Conservation (phyloP, 768 basidiomycete species). For the Lactarius trivialis region DNA sequence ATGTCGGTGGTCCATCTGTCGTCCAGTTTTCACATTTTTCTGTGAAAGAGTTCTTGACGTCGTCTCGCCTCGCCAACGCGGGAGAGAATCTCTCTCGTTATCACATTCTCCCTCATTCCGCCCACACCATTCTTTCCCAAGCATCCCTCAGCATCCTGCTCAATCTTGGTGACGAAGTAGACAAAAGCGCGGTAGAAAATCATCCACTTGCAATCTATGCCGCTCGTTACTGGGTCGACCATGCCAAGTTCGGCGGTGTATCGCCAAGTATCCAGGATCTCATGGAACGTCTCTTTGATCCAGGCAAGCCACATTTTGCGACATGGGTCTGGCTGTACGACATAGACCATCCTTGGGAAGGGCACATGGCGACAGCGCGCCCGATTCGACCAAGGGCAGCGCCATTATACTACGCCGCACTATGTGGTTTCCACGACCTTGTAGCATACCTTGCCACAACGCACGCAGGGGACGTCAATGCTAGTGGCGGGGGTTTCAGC, state of each 20-base stretch:
- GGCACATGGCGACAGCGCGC: not conserved
- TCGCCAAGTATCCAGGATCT: not conserved
- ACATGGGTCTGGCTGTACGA: constrained; percentile 4
- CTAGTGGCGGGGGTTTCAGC: not conserved
- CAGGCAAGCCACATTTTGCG: not conserved
- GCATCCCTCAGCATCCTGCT: not conserved
- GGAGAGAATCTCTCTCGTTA: not conserved
- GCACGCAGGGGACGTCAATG: not conserved
- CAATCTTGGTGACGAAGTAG: not conserved
- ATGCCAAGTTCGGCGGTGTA: not conserved
- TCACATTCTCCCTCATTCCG: not conserved
- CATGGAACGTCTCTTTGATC: not conserved
- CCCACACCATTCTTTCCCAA: not conserved
- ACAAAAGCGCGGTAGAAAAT: not conserved
- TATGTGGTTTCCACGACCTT: not conserved
- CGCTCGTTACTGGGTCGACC: not conserved
- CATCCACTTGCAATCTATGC: not conserved
- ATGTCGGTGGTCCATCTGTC: not conserved
- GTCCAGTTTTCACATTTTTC: not conserved
- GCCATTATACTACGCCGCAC: constrained; percentile 1
- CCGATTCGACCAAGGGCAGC: not conserved
- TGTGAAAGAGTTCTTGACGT: not conserved
- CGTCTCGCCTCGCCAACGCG: not conserved
- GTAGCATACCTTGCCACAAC: not conserved
- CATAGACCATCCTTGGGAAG: not conserved